Percentiles rank a stretch among this genome's conserved stretches.
These are phyloP conservation scores for Colletotrichum acutatum DNA, from an alignment of 2,329 filamentous ascomycete genomes.

Conservation along the genomic window DNA sequence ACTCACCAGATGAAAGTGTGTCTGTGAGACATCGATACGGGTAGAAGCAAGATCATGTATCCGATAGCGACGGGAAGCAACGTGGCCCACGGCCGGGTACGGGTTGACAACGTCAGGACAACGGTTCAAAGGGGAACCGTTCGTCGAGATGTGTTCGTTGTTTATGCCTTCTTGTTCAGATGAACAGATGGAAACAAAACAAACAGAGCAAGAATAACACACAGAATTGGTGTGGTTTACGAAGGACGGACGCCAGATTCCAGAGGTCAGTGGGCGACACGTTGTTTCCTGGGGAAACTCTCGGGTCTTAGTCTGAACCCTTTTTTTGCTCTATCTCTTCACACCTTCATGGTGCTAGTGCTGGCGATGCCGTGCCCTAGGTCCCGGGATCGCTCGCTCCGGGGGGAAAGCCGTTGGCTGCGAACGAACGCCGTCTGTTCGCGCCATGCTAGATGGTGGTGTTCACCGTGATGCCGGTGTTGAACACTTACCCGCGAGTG, in stretches of 20 bases:
- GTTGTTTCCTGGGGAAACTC: conserved; percentile 13
- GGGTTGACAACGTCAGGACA: conserved; percentile 3
- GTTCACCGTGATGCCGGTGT: background rate
- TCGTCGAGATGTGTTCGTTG: background rate
- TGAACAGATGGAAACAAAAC: background rate
- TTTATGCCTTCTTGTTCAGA: conserved; percentile 10
- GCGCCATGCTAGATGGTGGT: conserved; percentile 16
- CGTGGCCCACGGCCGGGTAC: background rate
- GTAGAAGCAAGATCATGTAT: background rate
- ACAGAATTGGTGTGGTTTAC: background rate
- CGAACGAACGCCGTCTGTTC: conserved; percentile 28
- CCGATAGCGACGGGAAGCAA: conserved; percentile 17
- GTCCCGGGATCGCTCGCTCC: background rate
- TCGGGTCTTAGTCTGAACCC: background rate
- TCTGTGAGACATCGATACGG: background rate
- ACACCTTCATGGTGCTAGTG: background rate
- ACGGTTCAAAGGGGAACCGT: conserved; percentile 3
- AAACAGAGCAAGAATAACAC: background rate
- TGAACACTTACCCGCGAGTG: background rate
- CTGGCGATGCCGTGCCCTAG: conserved; percentile 1
- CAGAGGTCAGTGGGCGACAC: background rate
- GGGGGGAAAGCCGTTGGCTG: conserved; percentile 13
- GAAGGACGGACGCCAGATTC: background rate
- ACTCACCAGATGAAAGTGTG: background rate
- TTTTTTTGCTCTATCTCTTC: background rate